These are phyloP conservation scores for Cucumis melo DNA, from an alignment of 306 rosid species.

Conservation along the genomic window DNA sequence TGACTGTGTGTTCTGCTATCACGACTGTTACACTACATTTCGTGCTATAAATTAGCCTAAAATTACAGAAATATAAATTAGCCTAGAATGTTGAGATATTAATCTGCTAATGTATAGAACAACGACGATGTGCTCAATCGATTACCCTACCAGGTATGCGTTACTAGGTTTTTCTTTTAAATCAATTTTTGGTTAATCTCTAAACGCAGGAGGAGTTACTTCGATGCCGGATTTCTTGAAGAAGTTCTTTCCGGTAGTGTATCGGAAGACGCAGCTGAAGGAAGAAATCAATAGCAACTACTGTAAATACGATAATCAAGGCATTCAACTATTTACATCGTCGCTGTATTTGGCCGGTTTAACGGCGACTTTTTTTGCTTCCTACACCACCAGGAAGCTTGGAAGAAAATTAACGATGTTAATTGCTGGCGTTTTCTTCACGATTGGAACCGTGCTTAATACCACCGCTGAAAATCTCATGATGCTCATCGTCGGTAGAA, in stretches of 20 bases:
- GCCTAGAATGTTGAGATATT: too few species aligned
- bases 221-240: slow-evolving; percentile 43
- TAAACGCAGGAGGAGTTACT: slow-evolving; percentile 61
- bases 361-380: slow-evolving; percentile 47
- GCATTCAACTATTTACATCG: slow-evolving; percentile 61
- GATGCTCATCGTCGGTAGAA: slow-evolving; percentile 47
- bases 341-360: slow-evolving; percentile 70
- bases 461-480: slow-evolving; percentile 24
- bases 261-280: slow-evolving; percentile 4
- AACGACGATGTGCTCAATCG: neutral
- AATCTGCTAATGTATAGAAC: too few species aligned
- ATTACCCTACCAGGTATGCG: neutral
- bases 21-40: too few species aligned
- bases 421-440: slow-evolving; percentile 50
- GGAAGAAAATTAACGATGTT: slow-evolving; percentile 60
- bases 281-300: slow-evolving; percentile 24
- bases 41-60: too few species aligned
- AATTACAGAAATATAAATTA: too few species aligned
- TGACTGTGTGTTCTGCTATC: neutral
- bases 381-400: slow-evolving; percentile 28
- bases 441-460: slow-evolving; percentile 37
- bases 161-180: neutral
- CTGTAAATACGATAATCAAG: slow-evolving; percentile 66
- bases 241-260: slow-evolving; percentile 47
- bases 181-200: neutral